A percentile compares a stretch with the other conserved stretches of the same genome.
Evolutionary conservation across 169 alveolate species (phyloP).

Genomic region (Plasmodium gaboni): DNA sequence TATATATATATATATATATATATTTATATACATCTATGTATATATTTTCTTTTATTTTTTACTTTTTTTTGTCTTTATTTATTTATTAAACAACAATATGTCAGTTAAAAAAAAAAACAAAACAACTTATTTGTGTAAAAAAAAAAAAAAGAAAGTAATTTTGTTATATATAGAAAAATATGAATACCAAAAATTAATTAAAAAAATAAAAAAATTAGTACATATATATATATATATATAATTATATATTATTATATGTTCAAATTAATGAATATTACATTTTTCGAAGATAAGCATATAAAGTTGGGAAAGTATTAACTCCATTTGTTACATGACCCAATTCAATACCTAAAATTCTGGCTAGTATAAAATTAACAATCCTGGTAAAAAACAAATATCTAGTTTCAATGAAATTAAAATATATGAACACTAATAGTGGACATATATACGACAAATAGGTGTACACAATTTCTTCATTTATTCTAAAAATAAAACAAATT

Average conservation of each 20-base stretch:
- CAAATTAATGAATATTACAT: not conserved
- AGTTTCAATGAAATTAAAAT: constrained; percentile 68
- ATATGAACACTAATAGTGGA: constrained; percentile 65
- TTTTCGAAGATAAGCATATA: constrained; percentile 57
- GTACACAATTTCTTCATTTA: constrained; percentile 73
- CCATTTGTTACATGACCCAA: constrained; percentile 58
- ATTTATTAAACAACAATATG: not conserved
- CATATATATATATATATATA: not conserved
- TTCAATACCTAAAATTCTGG: constrained; percentile 32
- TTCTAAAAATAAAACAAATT: constrained; percentile 18
- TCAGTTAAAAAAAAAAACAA: not conserved
- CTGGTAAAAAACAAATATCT: constrained; percentile 58
- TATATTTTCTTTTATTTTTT: no score
- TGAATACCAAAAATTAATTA: not conserved
- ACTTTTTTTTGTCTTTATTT: not conserved
- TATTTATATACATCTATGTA: not conserved
- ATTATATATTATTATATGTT: not conserved
- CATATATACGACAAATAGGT: constrained; percentile 63
- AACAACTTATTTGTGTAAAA: not conserved
- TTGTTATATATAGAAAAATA: not conserved
- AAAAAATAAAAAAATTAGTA: constrained; percentile 5
- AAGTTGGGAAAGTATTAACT: constrained; percentile 47
- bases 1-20: not conserved
- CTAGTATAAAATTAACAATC: constrained; percentile 50
- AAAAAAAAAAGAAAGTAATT: not conserved